Base-by-base conservation (phyloP, 2,329 filamentous ascomycete genomes). In the Penicillium psychrosexuale region DNA sequence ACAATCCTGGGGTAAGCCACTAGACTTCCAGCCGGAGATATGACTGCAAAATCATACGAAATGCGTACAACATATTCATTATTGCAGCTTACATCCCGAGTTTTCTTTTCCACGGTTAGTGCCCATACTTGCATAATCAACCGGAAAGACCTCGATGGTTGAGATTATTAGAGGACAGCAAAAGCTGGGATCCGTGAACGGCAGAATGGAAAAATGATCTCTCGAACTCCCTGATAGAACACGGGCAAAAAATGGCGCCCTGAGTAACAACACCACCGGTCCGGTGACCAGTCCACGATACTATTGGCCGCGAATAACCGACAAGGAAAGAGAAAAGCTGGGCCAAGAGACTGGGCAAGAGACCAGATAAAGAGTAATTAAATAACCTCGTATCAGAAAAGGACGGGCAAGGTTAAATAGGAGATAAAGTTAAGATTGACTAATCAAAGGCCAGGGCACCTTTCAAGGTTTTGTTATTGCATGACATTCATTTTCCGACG, bases 261-360 rank as follows among this genome's bases (percentile, higher is more conserved):
- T 45, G 9, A 13, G 5, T 7, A 6, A 28, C 17, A n/a, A 12
- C 9, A 19, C 11, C 17, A 47, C 43, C 50, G 43, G 43, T 46
- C 42, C 42, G 49, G 49, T n/a, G n/a, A 51, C 49, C 40, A 40
- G 49, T 46, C 49, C 42, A 42, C 40, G 36, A 15, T 7, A 11
- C 13, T 42, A 42, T 22, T 15, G 12, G 22, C 13, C 13, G 4
- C 22, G n/a, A n/a, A 7, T 19, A 5, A 42, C 8, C 5, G 39
- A 11, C 15, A 27, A 8, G 17, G 7, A 19, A 38, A 19, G 17
- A 19, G 0, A 7, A 19, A 38, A 1, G 3, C n/a, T 19, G 36
- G 36, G n/a, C n/a, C 19, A 19, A 38, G 11, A 22, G 36, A 8
- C 17, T 22, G 36, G 17, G 36, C 36, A 19, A 38, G 36, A 19